Evolutionary conservation across 768 basidiomycete genomes (phyloP), one percentile per base, ranked within the genome.

Genomic region (Termitomyces bulborhizus): DNA sequence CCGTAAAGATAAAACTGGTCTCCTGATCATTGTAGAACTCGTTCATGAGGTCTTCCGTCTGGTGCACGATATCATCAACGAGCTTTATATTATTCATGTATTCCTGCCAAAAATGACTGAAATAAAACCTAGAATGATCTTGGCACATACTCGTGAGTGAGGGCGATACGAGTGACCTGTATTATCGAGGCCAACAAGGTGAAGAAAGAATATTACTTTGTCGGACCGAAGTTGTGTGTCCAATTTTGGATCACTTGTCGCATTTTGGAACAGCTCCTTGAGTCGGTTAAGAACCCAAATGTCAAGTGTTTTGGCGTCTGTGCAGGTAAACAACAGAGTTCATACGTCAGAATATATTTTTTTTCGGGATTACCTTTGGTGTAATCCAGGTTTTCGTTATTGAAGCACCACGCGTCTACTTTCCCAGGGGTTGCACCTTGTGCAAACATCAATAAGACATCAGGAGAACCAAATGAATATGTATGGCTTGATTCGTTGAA

Each of bases 111-210:
- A 8, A 21, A 29, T 18, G 13, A 9, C 27, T 13, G 12, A 39
- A 44, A 13, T 31, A 31, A 21, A 46, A 21, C 2, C 1, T 37
- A 31, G 4, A 11, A 6, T 7, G 16, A 13, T 15, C 21, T 13
- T 11, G 27, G 26, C 6, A 47, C 57, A 29, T 62, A 87, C 88
- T 69, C 78, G 72, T 1, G 91, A 93, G 68, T 86, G 85, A 21
- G 92, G 92, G 47, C 91, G 72, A 63, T 93, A 92, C 0, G 90
- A 84, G 61, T 94, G 92, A 0, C 92, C 92, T 0, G 92, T 92
- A 4, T 88, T 92, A 66, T 94, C 92, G 29, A 93, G 67, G 0
- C 92, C 92, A 0, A 93, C 75, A 1, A 94, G 76, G 66, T 94
- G 92, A 5, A 93, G 70, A 66, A 94, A 93, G 66, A 93, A 88